Evolutionary conservation across 805 yeast genomes (phyloP).

Genomic region (Alloascoidea hylecoeti): DNA sequence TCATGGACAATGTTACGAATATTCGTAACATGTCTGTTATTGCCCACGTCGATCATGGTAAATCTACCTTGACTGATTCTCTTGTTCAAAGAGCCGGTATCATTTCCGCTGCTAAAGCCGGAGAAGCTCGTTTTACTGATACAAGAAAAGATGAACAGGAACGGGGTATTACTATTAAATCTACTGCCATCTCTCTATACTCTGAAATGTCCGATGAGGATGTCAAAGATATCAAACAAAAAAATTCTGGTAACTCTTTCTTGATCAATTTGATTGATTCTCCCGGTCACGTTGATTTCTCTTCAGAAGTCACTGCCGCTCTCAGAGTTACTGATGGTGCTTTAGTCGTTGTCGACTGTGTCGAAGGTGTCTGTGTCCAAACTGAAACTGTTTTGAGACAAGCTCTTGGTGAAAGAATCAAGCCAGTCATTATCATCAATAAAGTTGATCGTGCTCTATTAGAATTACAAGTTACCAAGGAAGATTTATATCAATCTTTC

Average conservation of each 20-base stretch:
- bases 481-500: constrained; percentile 82
- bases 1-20: constrained; percentile 88
- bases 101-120: constrained; percentile 86
- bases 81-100: constrained; percentile 88
- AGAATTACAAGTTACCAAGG: constrained; percentile 83
- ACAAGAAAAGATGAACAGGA: constrained; percentile 93
- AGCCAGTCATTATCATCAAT: constrained; percentile 83
- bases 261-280: constrained; percentile 84
- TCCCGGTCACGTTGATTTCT: constrained; percentile 96
- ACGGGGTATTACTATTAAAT: constrained; percentile 86
- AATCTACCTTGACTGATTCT: constrained; percentile 84
- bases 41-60: constrained; percentile 96
- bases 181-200: constrained; percentile 76
- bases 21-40: constrained; percentile 94
- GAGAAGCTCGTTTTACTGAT: constrained; percentile 89
- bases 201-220: constrained; percentile 64
- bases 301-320: constrained; percentile 89
- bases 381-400: constrained; percentile 89
- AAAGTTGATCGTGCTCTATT: constrained; percentile 87
- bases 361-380: constrained; percentile 93
- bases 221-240: constrained; percentile 56
- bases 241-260: constrained; percentile 69
- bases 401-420: constrained; percentile 83
- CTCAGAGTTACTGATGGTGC: constrained; percentile 92
- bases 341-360: constrained; percentile 82